Evolutionary conservation across 2,329 filamentous ascomycete species (phyloP), one percentile per base, ranked within the genome.

Genomic region (Hymenoscyphus linearis): DNA sequence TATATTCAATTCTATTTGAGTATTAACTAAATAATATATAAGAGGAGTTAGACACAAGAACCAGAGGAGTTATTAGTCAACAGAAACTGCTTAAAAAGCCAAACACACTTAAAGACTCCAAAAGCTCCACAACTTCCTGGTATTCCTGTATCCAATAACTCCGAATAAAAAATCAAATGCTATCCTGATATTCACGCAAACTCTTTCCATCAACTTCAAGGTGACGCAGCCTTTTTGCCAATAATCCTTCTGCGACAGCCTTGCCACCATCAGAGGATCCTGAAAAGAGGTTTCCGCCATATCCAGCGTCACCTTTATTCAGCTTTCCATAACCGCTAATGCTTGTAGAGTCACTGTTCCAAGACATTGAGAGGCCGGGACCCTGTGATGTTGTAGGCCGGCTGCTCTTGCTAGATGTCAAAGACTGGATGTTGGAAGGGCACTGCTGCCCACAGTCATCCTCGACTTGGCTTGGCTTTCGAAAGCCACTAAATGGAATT

Each of bases 181-280:
- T 59, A 60, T 69, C 67, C n/a, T 62, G 36, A 26, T 59, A 36
- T 55, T 69, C 68, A 56, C 66, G 63, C 27, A 54, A 61, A 57
- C 40, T 55, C 16, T 47, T 63, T 26, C 60, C 22, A 22, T 65
- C 65, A n/a, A 71, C 68, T 36, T 68, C 72, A 5, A 73, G 64
- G 44, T 84, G 83, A 65, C 85, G 82, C 52, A 93, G 76, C 60
- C 85, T 82, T 71, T 85, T 85, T 12, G 90, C 90, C 16, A 95
- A 76, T 16, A 95, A 74, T 2, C 89, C 84, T 68, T 91, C 87
- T 4, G 83, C 79, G 1, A 75, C 76, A n/a, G 74, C 77, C 2
- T 75, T 69, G 62, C 74, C 74, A 37, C 76, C 76, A 66, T 75
- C 72, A 35, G 72, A 73, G 58, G 72, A 72, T 9, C 67, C 72